phyloP scores from a whole-genome alignment of 192 early-diverging fungal genomes.

The Rhizophagus prolifer region DNA sequence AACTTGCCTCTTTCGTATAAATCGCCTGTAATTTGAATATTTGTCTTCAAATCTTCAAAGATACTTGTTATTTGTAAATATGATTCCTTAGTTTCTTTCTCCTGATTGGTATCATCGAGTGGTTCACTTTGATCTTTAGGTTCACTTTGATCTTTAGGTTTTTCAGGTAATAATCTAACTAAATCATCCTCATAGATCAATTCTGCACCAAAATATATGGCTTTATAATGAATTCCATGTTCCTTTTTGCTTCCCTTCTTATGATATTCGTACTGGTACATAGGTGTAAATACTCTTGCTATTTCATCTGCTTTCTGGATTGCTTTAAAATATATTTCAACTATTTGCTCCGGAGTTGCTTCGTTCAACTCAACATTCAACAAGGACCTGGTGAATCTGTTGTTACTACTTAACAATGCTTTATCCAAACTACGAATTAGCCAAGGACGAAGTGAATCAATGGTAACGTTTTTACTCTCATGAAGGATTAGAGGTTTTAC shows the following conservation, averaged over 20 bases:
- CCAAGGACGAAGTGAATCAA: constrained; percentile 3
- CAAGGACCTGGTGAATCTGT: neutral
- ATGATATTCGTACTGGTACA: neutral
- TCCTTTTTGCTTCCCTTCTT: neutral
- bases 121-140: too few species aligned
- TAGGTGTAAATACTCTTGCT: neutral
- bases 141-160: neutral
- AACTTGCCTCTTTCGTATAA: neutral
- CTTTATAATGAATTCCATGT: neutral
- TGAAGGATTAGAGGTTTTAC: neutral
- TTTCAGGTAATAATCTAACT: neutral
- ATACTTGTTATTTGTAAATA: constrained; percentile 5
- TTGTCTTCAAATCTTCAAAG: neutral
- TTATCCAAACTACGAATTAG: neutral
- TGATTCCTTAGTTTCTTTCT: neutral
- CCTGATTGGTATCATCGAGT: too few species aligned
- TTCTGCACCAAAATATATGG: constrained; percentile 1
- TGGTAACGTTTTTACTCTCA: neutral
- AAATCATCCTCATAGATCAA: neutral
- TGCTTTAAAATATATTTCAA: neutral
- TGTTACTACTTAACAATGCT: neutral
- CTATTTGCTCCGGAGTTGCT: neutral
- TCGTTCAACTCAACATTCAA: neutral
- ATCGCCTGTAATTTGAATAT: neutral
- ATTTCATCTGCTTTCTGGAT: neutral